Conservation (phyloP, 129 eudicot species). For the Escallonia rubra region DNA sequence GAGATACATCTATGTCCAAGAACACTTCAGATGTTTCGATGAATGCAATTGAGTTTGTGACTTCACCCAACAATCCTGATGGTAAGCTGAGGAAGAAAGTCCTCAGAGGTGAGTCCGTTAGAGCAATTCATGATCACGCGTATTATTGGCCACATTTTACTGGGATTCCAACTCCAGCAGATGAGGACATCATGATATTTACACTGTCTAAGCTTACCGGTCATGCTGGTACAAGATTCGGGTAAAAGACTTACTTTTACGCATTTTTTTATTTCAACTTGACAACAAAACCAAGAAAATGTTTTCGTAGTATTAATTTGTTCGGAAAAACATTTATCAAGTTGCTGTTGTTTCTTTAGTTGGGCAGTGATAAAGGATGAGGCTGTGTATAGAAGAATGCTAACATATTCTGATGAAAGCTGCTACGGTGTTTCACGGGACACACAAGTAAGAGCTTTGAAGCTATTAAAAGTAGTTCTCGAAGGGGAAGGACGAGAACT, state of each 20-base stretch:
- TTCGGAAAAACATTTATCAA: no score
- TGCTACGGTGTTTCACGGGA: constrained; percentile 60
- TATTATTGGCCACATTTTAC: no score
- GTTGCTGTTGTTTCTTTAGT: constrained; percentile 19
- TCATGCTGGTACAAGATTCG: constrained; percentile 65
- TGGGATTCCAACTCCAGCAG: constrained; percentile 56
- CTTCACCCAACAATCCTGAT: no score
- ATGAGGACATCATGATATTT: constrained; percentile 66
- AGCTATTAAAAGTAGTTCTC: constrained; percentile 53
- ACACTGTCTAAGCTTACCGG: constrained; percentile 72
- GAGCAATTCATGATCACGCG: no score
- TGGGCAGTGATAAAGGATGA: constrained; percentile 82
- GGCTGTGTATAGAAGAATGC: constrained; percentile 42
- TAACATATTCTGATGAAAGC: constrained; percentile 16
- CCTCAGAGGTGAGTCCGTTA: no score
- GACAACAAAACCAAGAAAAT: not conserved
- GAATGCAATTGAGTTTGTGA: no score
- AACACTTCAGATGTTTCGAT: no score
- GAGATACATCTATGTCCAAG: no score
- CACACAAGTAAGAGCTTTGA: constrained; percentile 56
- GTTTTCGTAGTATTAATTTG: not conserved
- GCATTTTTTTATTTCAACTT: no score
- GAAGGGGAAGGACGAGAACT: constrained; percentile 43
- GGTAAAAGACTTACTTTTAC: no score
- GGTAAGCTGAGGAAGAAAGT: no score